phyloP scores from a whole-genome alignment of 2,329 filamentous ascomycete species.

The Metarhizium robertsii region DNA sequence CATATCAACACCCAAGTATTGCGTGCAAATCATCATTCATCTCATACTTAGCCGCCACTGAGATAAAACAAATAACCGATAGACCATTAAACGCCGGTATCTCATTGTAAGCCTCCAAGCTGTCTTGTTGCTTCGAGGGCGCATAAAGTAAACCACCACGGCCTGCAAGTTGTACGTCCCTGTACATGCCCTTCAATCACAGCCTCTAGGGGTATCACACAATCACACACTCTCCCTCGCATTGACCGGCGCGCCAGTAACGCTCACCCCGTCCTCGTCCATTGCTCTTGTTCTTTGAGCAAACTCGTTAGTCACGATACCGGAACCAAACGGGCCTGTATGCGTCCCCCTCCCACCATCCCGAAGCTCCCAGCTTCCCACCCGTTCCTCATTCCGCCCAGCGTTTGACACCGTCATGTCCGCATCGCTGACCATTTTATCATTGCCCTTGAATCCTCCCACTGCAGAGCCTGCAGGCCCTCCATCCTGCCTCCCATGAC shows the following conservation, averaged over 20 bases:
- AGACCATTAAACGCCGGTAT: no score
- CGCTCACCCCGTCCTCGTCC: conserved; percentile 24
- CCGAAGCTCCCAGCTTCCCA: conserved; percentile 41
- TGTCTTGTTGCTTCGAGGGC: no score
- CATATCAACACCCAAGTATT: no score
- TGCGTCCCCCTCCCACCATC: conserved; percentile 12
- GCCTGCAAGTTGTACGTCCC: no score
- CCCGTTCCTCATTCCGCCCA: conserved; percentile 33
- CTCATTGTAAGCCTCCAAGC: no score
- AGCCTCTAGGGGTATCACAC: no score
- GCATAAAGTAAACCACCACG: no score
- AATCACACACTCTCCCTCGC: conserved; percentile 29
- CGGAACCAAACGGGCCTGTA: conserved; percentile 9
- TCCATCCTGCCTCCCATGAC: conserved; percentile 5
- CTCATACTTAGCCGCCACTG: no score
- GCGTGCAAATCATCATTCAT: no score
- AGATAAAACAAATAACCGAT: no score
- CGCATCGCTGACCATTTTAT: conserved; percentile 34
- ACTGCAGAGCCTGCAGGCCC: neutral
- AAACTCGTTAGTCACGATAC: conserved; percentile 15
- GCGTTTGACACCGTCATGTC: conserved; percentile 31
- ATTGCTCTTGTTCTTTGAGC: conserved; percentile 10
- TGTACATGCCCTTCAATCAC: no score
- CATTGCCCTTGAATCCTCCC: conserved; percentile 34
- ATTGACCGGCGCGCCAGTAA: conserved; percentile 27